phyloP scores from a whole-genome alignment of 495 filamentous ascomycete genomes.

The Jackrogersella multiformis region DNA sequence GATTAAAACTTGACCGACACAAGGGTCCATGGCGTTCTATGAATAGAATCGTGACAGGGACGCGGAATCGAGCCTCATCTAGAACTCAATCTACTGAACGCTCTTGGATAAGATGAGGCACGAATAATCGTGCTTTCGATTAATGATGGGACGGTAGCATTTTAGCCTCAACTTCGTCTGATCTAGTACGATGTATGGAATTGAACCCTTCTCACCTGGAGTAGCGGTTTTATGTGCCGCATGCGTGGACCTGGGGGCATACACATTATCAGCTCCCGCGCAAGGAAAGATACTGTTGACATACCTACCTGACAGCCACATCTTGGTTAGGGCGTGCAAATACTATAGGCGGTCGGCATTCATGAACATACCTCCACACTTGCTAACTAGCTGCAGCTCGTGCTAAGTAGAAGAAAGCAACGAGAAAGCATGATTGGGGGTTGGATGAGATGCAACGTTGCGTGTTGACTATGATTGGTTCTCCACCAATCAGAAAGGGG shows the following conservation, averaged over 20 bases:
- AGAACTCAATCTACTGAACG: conserved; percentile 19
- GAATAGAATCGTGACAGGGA: conserved; percentile 39
- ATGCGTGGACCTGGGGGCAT: background rate
- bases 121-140: conserved; percentile 16
- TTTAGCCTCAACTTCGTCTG: conserved; percentile 33
- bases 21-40: conserved; percentile 35
- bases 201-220: conserved; percentile 29
- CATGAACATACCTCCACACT: conserved; percentile 27
- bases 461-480: conserved; percentile 30
- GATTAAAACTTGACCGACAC: conserved; percentile 21
- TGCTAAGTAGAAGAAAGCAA: conserved; percentile 7
- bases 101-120: conserved; percentile 26
- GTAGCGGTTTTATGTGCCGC: conserved; percentile 11
- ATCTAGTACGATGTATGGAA: conserved; percentile 17
- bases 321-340: conserved; percentile 29
- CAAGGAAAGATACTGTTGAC: conserved; percentile 18
- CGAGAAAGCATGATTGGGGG: conserved; percentile 18
- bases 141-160: conserved; percentile 34
- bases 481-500: conserved; percentile 26
- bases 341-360: conserved; percentile 20
- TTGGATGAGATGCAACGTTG: conserved; percentile 37
- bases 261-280: conserved; percentile 5
- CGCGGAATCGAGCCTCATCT: conserved; percentile 36
- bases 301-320: conserved; percentile 31
- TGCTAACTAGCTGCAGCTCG: conserved; percentile 19